Evolutionary conservation across 2,329 filamentous ascomycete species (phyloP).

Genomic region (Raffaelea deltoideospora): DNA sequence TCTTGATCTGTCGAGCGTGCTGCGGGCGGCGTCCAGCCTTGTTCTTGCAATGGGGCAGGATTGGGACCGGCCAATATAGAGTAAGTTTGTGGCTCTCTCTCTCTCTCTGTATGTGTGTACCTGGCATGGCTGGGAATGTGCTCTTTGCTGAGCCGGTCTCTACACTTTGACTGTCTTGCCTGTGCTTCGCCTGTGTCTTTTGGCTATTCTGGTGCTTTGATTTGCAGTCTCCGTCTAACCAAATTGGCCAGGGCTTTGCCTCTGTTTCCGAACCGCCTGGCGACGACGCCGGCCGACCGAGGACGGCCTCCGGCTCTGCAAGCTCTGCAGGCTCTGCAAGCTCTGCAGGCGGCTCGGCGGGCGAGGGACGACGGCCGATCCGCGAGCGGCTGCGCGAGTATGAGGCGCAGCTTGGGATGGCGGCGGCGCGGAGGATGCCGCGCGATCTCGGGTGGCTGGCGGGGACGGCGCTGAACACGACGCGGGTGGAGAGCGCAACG

Average conservation of each 20-base stretch:
- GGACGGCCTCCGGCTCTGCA: background rate
- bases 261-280: background rate
- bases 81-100: no score
- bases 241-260: background rate
- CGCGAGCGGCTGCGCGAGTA: conserved; percentile 25
- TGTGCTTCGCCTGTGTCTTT: no score
- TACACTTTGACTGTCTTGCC: no score
- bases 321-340: background rate
- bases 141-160: no score
- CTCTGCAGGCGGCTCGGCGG: background rate
- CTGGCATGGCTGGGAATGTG: no score
- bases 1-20: no score
- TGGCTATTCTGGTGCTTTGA: no score
- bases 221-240: no score
- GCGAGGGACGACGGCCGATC: conserved; percentile 12
- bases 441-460: conserved; percentile 14
- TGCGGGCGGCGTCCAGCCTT: no score
- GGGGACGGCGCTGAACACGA: conserved; percentile 18
- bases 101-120: no score
- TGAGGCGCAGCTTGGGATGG: background rate
- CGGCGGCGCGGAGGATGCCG: background rate
- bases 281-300: background rate
- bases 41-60: no score
- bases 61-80: no score
- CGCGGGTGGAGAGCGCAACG: conserved; percentile 17